Base-by-base conservation (phyloP, 441 rosid species). In the Geranium incanum region DNA sequence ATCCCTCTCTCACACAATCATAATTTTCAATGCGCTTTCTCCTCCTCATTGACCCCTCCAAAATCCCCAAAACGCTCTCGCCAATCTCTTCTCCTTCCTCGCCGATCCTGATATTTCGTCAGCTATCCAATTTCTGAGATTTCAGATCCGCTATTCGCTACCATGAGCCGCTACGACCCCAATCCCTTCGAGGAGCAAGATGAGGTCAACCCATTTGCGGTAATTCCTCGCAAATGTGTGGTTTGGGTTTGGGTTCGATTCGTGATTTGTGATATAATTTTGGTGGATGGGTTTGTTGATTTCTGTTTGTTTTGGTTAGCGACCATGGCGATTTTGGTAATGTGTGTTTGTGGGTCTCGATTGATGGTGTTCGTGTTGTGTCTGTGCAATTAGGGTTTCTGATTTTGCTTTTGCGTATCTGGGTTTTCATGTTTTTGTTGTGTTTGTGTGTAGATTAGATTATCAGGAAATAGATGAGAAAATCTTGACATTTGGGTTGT, bases 121-220 rank as follows among this genome's bases (percentile, higher is more conserved):
- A 18, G 12, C 64, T 18, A 16, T 3, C 38, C 7, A 9, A 8
- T 9, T 28, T 64, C 67, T 67, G 13, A 36, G 68, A 66, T 33
- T 70, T n/a, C 43, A 13, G 73, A 50, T 83, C 76, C 75, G 50
- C 43, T 72, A 69, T 84, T 74, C 74, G 39, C 68, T 68, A 75
- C 41, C 69, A 92, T 95, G 98, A 87, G 87, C 75, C 90, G 84
- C 66, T 83, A 76, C 80, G 91, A 89, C 76, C 70, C 94, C 65
- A 95, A 82, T 79, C 89, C 98, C 7, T 93, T 91, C 82, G 98
- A 6, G 6, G 45, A 82, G 9, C 97, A 90, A 41, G 96, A 90
- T 16, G 93, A 88, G 45, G 88, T 86, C 72, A 92, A 92, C 83
- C 98, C 99, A 71, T 95, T 92, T 74, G 87, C 99, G 81, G 98